These are phyloP conservation scores for Rutstroemia sp. DNA, from an alignment of 2,329 filamentous ascomycete genomes.

Conservation along the genomic window DNA sequence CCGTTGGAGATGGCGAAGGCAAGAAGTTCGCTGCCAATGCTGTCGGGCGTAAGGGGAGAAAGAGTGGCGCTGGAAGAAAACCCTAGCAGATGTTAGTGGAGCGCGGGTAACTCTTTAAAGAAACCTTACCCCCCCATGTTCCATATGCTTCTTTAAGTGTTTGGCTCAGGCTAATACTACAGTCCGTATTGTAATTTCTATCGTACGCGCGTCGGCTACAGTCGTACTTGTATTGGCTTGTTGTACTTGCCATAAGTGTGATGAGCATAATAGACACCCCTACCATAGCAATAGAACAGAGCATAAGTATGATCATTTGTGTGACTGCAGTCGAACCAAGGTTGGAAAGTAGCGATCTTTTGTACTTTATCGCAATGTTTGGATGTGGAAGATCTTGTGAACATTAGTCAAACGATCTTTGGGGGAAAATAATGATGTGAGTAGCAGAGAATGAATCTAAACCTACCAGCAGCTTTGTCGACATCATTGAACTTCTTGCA, in stretches of 20 bases:
- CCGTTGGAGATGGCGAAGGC: conserved; percentile 20
- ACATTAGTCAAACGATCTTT: too few relatives aligned
- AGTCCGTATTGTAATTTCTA: background rate
- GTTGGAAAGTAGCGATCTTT: conserved; percentile 17
- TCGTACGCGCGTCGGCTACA: background rate
- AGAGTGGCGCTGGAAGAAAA: conserved; percentile 15
- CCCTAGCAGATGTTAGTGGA: background rate
- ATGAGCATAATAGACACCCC: conserved; percentile 12
- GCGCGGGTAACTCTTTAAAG: background rate
- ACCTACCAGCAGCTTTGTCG: conserved; percentile 15
- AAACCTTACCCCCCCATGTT: conserved; percentile 13
- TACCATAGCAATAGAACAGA: conserved; percentile 13
- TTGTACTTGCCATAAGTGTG: conserved; percentile 1
- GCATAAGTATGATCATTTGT: conserved; percentile 18
- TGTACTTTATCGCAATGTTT: conserved; percentile 21
- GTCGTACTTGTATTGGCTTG: background rate
- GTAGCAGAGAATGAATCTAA: background rate
- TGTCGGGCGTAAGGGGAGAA: conserved; percentile 10
- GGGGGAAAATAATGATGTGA: background rate
- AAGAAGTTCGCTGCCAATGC: conserved; percentile 11
- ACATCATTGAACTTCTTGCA: conserved; percentile 20
- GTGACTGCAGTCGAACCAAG: conserved; percentile 16
- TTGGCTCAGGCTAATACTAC: background rate
- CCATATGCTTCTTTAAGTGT: conserved; percentile 9
- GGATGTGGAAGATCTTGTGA: conserved; percentile 15